These are phyloP conservation scores for Eucalyptus virginea DNA, from an alignment of 345 rosid genomes.

Conservation along the genomic window DNA sequence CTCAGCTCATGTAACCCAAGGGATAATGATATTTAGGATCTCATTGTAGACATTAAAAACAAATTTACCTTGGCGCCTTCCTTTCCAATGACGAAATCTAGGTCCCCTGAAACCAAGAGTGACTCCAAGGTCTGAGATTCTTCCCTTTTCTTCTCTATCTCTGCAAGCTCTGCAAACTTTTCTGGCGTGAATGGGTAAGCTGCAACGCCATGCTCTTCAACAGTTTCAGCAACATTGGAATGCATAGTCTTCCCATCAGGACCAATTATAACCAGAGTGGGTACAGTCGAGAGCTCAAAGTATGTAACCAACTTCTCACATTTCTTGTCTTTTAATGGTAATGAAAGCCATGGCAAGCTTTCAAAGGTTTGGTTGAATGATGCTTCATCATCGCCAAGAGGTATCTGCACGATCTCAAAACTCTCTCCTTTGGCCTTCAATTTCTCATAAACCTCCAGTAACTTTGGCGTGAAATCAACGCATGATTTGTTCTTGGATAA, in stretches of 20 bases:
- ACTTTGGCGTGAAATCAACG: slow-evolving; percentile 7
- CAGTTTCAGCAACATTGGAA: slow-evolving; percentile 10
- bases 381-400: slow-evolving; percentile 13
- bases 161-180: slow-evolving; percentile 13
- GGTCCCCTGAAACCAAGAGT: slow-evolving; percentile 10
- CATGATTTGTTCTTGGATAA: slow-evolving; percentile 1
- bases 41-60: background rate
- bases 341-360: slow-evolving; percentile 20
- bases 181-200: slow-evolving; percentile 34
- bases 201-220: slow-evolving; percentile 13
- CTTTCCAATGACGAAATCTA: slow-evolving; percentile 17
- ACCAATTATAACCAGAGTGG: slow-evolving; percentile 24
- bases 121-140: slow-evolving; percentile 27
- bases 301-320: slow-evolving; percentile 4
- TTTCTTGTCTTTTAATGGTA: slow-evolving; percentile 18
- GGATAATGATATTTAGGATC: background rate
- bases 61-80: slow-evolving; percentile 13
- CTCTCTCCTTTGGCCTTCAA: slow-evolving; percentile 15
- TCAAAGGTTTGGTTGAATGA: slow-evolving; percentile 1
- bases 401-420: slow-evolving; percentile 17
- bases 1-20: background rate
- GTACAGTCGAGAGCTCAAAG: slow-evolving; percentile 15
- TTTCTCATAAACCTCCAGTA: slow-evolving; percentile 7
- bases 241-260: slow-evolving; percentile 20
- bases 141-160: slow-evolving; percentile 6